Evolutionary conservation across 2,329 filamentous ascomycete genomes (phyloP).

Genomic region (Epichloe festucae): DNA sequence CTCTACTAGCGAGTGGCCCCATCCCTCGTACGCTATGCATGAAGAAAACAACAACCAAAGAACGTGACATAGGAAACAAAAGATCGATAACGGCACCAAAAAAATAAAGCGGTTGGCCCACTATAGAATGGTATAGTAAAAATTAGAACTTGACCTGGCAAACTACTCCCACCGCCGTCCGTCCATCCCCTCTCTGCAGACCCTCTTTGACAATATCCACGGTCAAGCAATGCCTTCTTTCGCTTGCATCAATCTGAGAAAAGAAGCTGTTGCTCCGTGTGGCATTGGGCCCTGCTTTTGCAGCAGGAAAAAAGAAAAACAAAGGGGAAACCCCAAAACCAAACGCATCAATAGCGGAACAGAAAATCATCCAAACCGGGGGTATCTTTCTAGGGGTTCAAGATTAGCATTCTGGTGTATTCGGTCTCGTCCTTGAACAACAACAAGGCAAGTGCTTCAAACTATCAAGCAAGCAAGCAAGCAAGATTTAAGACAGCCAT

Average conservation of each 20-base stretch:
- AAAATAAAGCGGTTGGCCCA: constrained; percentile 1
- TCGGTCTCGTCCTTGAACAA: neutral
- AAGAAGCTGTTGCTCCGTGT: neutral
- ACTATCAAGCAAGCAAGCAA: neutral
- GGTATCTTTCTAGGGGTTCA: constrained; percentile 26
- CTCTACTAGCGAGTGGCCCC: constrained; percentile 1
- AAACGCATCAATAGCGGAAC: neutral
- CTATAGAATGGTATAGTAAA: neutral
- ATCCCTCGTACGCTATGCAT: constrained; percentile 10
- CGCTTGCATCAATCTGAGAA: neutral
- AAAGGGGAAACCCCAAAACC: constrained; percentile 5
- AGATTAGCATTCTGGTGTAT: constrained; percentile 18
- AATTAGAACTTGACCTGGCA: neutral
- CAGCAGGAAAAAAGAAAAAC: constrained; percentile 1
- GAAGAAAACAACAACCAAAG: neutral
- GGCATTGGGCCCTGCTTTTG: neutral
- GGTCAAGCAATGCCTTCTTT: neutral
- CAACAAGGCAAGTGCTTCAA: neutral
- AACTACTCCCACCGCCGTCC: neutral
- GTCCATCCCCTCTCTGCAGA: neutral
- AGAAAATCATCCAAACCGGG: constrained; percentile 16
- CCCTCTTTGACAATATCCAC: neutral
- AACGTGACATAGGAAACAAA: constrained; percentile 3
- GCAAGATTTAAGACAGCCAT: constrained; percentile 2
- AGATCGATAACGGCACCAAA: neutral